Base-by-base conservation (phyloP, 2,329 filamentous ascomycete species). In the Escovopsis sp. region DNA sequence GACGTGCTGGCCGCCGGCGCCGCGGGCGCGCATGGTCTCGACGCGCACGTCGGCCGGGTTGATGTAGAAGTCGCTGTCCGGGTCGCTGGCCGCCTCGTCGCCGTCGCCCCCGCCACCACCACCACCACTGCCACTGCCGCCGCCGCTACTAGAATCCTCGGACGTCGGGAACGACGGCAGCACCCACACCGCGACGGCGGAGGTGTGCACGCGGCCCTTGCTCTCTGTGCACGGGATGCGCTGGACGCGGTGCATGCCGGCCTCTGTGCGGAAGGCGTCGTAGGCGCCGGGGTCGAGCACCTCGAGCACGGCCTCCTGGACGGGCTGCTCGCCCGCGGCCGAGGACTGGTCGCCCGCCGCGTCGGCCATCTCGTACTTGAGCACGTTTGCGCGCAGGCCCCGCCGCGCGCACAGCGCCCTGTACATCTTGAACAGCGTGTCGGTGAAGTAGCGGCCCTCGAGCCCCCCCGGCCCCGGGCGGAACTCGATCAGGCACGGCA, bases 1-100 rank as follows among this genome's bases (percentile, higher is more conserved):
- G 57, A 98, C 91, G 62, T 98, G 91, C 65, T 98, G 91, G 1
- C 91, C 91, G 29, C 91, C 91, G 0, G 91, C 89, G 45, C 91
- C 91, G 37, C 85, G 71, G 0, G 91, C 87, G 13, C 88, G 75
- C 88, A 96, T 94, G 46, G 87, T 85, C 57, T 98, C 91, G 15
- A 76, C 69, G 40, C 72, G 72, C 20, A 98, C 86, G 45, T 98
- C 89, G 46, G 78, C 72, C 6, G 84, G 77, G 55, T 93, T 77
- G 45, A 98, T 72, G 64, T 88, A 94, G 64, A 94, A 95, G 57
- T 95, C 84, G 60, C 84, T 94, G 43, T 79, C 81, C 0, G 89
- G 89, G 53, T 96, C 81, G 47, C 89, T 79, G 48, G 83, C 27
- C 27, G 83, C 27, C 27, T 30, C 27, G 27, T 9, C 27, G 27